These are phyloP conservation scores for Lolium rigidum DNA, from an alignment of 176 grass and related monocot species.

Conservation along the genomic window DNA sequence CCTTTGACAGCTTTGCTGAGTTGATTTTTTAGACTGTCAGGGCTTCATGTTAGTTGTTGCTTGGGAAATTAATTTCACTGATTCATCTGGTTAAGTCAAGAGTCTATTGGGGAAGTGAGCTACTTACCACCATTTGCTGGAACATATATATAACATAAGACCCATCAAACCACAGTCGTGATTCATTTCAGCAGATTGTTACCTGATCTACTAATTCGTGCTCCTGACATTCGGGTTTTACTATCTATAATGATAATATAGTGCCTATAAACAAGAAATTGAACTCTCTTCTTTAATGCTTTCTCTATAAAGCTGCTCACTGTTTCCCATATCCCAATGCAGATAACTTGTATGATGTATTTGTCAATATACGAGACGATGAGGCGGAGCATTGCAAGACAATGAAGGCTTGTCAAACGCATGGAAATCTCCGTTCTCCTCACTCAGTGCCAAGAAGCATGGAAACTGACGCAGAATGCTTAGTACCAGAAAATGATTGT, in stretches of 20 bases:
- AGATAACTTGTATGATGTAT: conserved; percentile 91
- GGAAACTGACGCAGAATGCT: conserved; percentile 40
- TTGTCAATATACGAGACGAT: conserved; percentile 81
- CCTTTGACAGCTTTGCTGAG: too few species aligned
- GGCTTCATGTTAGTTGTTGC: neutral
- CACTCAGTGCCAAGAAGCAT: conserved; percentile 53
- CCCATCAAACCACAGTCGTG: neutral
- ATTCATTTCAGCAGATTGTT: neutral
- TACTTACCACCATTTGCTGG: neutral
- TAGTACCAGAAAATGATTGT: conserved; percentile 46
- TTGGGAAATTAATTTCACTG: conserved; percentile 18
- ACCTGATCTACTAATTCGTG: neutral
- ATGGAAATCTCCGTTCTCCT: conserved; percentile 75
- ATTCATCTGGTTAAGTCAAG: neutral
- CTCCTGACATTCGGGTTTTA: neutral
- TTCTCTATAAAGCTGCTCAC: neutral
- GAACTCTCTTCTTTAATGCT: neutral
- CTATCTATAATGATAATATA: neutral
- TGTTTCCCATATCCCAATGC: conserved; percentile 25
- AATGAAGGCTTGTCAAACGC: conserved; percentile 91
- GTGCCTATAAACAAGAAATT: neutral
- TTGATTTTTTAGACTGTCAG: too few species aligned
- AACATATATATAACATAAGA: neutral
- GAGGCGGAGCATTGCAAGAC: conserved; percentile 95
- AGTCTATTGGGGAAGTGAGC: neutral